Evolutionary conservation across 2,329 filamentous ascomycete species (phyloP), one percentile per base, ranked within the genome.

Genomic region (Claviceps sp.): DNA sequence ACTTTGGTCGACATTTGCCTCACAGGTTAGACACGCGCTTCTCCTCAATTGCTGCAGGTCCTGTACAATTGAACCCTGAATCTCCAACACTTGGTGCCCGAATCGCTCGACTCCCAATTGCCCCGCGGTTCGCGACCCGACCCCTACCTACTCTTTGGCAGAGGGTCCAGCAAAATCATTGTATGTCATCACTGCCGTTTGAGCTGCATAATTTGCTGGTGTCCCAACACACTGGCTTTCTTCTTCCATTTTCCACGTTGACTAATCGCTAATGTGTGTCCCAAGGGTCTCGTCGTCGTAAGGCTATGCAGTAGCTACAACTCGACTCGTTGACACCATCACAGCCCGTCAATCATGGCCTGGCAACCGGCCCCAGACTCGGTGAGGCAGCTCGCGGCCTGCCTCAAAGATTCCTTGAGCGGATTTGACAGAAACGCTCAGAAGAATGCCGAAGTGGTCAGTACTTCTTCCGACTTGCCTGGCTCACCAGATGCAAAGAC

Each of bases 281-380:
- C 16, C 22, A 34, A 29, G 39, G 5, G 26, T 4, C 17, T 13
- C 5, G 26, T 49, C 36, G 34, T 34, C 34, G 20, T 13, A 38
- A 45, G 49, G 22, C 4, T 42, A 47, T 51, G 43, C 49, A 40
- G 23, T 26, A 38, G 42, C 42, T 11, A 5, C 43, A 45, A 45
- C 20, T 45, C 34, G 42, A 26, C 34, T 37, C 22, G 29, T 38
- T 43, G 14, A 45, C 29, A 22, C 42, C 49, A 7, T 45, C 34
- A 26, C 17, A 13, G 42, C 8, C 44, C 51, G 42, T 20, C 63
- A 71, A 71, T 63, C 66, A 96, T 95, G 90, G 80, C 84, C 69
- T 98, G 93, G 93, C 87, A 95, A 74, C 93, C 93, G 56, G 77
- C 86, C 63, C 80, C 85, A 62, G 87, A 90, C 76, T 88, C 85